Conservation (phyloP, 345 rosid genomes). For the Streptanthus diversifolius region DNA sequence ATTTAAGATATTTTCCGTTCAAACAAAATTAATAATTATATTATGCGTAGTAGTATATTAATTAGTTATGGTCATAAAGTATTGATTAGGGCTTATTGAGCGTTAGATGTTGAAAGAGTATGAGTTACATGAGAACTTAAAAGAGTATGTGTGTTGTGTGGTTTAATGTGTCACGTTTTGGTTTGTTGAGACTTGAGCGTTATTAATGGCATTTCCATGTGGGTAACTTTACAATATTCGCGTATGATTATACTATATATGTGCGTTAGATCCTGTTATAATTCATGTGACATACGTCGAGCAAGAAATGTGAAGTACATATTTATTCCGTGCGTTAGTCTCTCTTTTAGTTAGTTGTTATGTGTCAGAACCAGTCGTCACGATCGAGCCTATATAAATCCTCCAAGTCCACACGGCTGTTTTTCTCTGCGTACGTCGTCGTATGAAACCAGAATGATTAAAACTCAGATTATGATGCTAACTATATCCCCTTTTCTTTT, state of each 20-base stretch:
- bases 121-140: neutral
- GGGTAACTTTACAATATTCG: conserved; percentile 20
- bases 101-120: neutral
- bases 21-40: neutral
- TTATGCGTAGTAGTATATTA: neutral
- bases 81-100: neutral
- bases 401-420: neutral
- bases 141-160: neutral
- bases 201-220: conserved; percentile 26
- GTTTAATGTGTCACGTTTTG: conserved; percentile 12
- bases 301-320: neutral
- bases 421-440: neutral
- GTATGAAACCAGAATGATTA: neutral
- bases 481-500: no score
- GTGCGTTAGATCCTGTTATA: neutral
- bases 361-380: conserved; percentile 3
- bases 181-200: neutral
- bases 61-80: neutral
- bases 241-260: neutral
- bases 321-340: conserved; percentile 4
- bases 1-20: neutral
- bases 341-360: neutral
- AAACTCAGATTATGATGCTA: no score
- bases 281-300: conserved; percentile 9
- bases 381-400: neutral